phyloP scores from a whole-genome alignment of 306 rosid species.

The Malus sylvestris region DNA sequence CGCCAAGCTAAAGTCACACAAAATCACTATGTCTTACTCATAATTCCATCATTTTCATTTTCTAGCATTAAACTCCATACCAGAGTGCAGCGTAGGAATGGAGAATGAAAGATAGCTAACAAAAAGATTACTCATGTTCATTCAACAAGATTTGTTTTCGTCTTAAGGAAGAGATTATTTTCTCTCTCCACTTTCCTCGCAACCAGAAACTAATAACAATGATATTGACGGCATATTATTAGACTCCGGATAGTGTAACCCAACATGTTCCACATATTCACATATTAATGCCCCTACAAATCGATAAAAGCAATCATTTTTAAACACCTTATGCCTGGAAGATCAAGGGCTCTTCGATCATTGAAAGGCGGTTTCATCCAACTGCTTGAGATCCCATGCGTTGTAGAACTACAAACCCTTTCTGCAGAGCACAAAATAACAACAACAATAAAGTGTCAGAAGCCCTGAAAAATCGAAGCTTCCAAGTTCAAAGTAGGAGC shows the following conservation, averaged over 20 bases:
- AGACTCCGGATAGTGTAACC: background rate
- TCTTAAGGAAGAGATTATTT: background rate
- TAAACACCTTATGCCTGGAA: conserved; percentile 42
- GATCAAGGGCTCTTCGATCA: conserved; percentile 45
- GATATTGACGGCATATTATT: background rate
- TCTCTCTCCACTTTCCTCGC: background rate
- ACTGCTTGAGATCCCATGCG: conserved; percentile 41
- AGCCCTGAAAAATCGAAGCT: background rate
- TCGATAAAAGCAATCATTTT: background rate
- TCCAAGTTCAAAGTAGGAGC: background rate
- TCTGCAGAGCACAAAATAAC: conserved; percentile 44
- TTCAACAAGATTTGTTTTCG: background rate
- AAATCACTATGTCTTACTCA: background rate
- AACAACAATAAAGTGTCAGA: background rate
- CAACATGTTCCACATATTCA: background rate
- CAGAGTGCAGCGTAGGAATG: background rate
- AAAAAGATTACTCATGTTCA: background rate
- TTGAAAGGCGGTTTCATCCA: conserved; percentile 47
- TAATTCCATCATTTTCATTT: background rate
- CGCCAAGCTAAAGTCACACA: background rate
- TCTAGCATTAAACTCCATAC: background rate
- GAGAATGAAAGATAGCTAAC: background rate
- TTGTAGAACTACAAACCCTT: conserved; percentile 43
- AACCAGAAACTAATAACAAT: background rate
- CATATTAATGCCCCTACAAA: conserved; percentile 1